Evolutionary conservation across 73 alveolate species (phyloP).

Genomic region (Blepharisma japonicum): DNA sequence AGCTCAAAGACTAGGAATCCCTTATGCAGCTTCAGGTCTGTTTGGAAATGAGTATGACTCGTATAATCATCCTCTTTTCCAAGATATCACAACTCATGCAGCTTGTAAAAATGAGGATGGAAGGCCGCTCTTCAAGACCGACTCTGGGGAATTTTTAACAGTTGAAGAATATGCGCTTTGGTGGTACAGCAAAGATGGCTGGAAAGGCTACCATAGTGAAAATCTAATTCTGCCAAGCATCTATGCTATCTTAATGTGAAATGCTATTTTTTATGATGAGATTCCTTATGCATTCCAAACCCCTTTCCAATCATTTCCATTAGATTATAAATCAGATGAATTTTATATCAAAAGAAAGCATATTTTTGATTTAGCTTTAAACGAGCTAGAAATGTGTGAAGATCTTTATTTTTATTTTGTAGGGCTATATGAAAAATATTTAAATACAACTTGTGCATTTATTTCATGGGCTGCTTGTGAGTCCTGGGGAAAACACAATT

Average conservation of each 20-base stretch:
- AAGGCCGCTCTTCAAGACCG: background rate
- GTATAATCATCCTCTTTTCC: conserved; percentile 5
- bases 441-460: conserved; percentile 62
- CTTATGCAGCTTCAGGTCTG: background rate
- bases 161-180: conserved; percentile 85
- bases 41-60: background rate
- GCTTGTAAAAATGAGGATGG: background rate
- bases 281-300: conserved; percentile 79
- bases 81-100: background rate
- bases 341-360: conserved; percentile 72
- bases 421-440: conserved; percentile 63
- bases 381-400: conserved; percentile 36
- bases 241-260: conserved; percentile 81
- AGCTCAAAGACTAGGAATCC: background rate
- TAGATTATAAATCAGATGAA: conserved; percentile 72
- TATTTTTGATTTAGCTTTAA: conserved; percentile 48
- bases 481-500: conserved; percentile 36
- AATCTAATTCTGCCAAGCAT: conserved; percentile 63
- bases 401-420: conserved; percentile 48
- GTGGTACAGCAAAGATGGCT: conserved; percentile 62
- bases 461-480: conserved; percentile 76
- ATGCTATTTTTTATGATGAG: conserved; percentile 72
- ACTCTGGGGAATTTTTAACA: conserved; percentile 34
- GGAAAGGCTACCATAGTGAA: conserved; percentile 86
- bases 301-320: conserved; percentile 74